Percentiles rank a stretch among this genome's conserved stretches.
Evolutionary conservation across 495 filamentous ascomycete genomes (phyloP).

Genomic region (Sordaria brevicollis): DNA sequence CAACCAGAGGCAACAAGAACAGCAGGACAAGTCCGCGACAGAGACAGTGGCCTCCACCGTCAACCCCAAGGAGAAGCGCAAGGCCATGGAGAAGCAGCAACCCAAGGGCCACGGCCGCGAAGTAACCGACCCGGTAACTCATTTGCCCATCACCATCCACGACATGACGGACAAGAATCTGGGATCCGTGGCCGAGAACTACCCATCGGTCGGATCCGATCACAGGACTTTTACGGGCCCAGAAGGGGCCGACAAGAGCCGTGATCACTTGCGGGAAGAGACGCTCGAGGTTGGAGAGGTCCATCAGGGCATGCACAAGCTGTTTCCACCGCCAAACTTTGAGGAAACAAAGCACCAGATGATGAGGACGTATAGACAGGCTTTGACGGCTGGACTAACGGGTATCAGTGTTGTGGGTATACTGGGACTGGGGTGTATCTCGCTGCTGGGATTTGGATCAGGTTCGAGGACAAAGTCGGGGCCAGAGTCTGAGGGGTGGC

Average conservation of each 20-base stretch:
- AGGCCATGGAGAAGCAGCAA: conserved; percentile 40
- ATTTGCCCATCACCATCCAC: conserved; percentile 53
- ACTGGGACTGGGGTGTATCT: not conserved
- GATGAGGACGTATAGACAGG: conserved; percentile 32
- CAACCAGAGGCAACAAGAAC: conserved; percentile 2
- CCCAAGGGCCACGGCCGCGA: conserved; percentile 45
- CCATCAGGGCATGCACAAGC: conserved; percentile 39
- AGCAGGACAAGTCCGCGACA: conserved; percentile 38
- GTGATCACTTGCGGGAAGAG: conserved; percentile 36
- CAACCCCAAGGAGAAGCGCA: conserved; percentile 48
- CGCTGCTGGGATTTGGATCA: not conserved
- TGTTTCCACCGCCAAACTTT: conserved; percentile 56
- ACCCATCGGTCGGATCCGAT: conserved; percentile 32
- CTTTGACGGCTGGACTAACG: conserved; percentile 9
- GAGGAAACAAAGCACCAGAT: conserved; percentile 39
- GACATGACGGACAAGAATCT: conserved; percentile 53
- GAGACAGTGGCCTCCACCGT: conserved; percentile 34
- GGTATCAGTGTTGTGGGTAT: not conserved
- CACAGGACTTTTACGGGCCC: conserved; percentile 36
- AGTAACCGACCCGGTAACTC: conserved; percentile 66
- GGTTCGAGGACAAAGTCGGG: not conserved
- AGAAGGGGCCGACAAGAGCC: conserved; percentile 34
- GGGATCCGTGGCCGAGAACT: conserved; percentile 43
- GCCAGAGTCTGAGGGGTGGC: too few species aligned
- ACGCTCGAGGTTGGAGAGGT: conserved; percentile 33